These are phyloP conservation scores for Neoboletus subvelutipes DNA, from an alignment of 768 basidiomycete genomes.

Conservation along the genomic window DNA sequence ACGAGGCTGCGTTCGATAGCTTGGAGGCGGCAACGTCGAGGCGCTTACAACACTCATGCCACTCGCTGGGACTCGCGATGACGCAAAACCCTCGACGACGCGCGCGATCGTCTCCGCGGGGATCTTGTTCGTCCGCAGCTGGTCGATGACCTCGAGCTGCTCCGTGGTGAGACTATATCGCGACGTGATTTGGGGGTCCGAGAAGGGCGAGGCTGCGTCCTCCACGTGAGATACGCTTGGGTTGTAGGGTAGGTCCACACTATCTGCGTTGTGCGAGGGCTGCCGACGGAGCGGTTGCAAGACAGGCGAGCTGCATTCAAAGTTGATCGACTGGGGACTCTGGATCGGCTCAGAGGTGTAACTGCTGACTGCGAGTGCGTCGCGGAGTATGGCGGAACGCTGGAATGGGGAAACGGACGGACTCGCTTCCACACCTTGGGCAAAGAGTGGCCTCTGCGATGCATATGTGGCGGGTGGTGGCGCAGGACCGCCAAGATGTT, in stretches of 20 bases:
- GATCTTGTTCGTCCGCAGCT: slow-evolving; percentile 4
- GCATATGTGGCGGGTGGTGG: not conserved
- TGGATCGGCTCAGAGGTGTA: not conserved
- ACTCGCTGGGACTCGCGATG: not conserved
- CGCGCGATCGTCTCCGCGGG: slow-evolving; percentile 18
- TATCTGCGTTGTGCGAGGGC: not conserved
- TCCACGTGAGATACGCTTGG: not conserved
- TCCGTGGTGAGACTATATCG: slow-evolving; percentile 9
- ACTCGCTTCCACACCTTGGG: not conserved
- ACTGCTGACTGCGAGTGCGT: slow-evolving; percentile 5
- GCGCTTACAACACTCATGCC: slow-evolving; percentile 5
- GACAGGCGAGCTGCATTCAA: not conserved
- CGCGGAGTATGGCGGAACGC: slow-evolving; percentile 16
- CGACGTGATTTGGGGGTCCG: not conserved
- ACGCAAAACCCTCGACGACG: slow-evolving; percentile 12
- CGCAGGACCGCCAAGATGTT: not conserved
- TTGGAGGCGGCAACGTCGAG: slow-evolving; percentile 20
- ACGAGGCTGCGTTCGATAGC: slow-evolving; percentile 16
- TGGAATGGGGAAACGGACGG: not conserved
- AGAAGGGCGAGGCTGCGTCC: not conserved
- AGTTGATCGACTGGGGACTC: slow-evolving; percentile 1
- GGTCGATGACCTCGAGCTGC: slow-evolving; percentile 15
- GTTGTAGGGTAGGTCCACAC: not conserved
- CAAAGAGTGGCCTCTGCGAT: not conserved
- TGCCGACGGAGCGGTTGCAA: slow-evolving; percentile 8